Evolutionary conservation across 129 eudicot genomes (phyloP).

Genomic region (Oenanthe sinensis): DNA sequence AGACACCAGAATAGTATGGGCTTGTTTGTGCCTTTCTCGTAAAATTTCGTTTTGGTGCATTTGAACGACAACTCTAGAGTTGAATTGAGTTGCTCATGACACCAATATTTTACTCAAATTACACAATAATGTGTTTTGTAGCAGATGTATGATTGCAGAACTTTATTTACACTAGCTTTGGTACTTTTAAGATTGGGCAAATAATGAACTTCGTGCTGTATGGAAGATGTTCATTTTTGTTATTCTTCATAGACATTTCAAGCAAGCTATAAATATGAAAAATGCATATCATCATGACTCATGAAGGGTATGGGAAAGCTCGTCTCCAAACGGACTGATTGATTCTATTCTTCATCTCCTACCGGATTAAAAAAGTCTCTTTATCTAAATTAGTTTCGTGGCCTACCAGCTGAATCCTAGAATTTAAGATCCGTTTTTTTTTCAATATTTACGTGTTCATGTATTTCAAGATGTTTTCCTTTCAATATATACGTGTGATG

Average conservation of each 20-base stretch:
- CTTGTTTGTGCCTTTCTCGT: conserved; percentile 12
- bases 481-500: neutral
- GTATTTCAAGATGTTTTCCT: too few species aligned
- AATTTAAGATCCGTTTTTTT: too few species aligned
- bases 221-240: neutral
- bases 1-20: conserved; percentile 15
- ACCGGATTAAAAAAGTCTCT: too few species aligned
- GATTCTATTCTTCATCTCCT: too few species aligned
- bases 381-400: too few species aligned
- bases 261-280: neutral
- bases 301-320: too few species aligned
- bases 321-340: neutral
- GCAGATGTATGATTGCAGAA: neutral
- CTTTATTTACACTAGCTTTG: neutral
- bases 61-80: neutral
- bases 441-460: too few species aligned
- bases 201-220: neutral
- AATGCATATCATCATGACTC: neutral
- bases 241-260: neutral
- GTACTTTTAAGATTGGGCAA: neutral
- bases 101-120: conserved; percentile 11
- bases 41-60: conserved; percentile 2
- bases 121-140: conserved; percentile 11
- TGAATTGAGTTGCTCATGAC: conserved; percentile 7
- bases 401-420: too few species aligned